Conservation (phyloP, 306 rosid genomes). For the Pyrus pyrifolia region DNA sequence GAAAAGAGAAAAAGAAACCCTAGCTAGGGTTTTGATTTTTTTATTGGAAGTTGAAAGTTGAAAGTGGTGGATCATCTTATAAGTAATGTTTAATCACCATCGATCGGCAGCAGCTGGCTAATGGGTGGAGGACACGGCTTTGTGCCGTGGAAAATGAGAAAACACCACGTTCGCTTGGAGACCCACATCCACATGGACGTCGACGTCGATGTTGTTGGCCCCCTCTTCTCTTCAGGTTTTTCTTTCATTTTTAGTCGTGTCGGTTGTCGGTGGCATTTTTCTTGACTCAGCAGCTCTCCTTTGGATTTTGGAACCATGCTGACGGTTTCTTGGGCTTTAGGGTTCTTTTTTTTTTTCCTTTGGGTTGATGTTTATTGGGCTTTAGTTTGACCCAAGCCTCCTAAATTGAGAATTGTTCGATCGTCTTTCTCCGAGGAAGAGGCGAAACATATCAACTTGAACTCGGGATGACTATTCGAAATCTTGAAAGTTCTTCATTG, state of each 20-base stretch:
- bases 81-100: neutral
- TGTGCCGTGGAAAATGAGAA: neutral
- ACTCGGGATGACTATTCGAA: no score
- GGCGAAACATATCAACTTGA: no score
- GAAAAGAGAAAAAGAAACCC: neutral
- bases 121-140: neutral
- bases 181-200: neutral
- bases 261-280: neutral
- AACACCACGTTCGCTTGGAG: neutral
- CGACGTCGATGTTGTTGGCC: neutral
- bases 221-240: neutral
- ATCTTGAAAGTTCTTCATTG: no score
- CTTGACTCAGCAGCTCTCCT: neutral
- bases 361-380: neutral
- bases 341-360: neutral
- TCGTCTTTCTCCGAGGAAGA: no score
- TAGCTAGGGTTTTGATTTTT: neutral
- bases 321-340: neutral
- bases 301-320: neutral
- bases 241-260: neutral
- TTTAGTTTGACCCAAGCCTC: neutral
- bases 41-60: neutral
- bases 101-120: neutral
- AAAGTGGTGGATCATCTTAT: neutral
- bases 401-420: no score